Base-by-base conservation (phyloP, 1,139 yeast species). In the Suhomyces chickasaworum region DNA sequence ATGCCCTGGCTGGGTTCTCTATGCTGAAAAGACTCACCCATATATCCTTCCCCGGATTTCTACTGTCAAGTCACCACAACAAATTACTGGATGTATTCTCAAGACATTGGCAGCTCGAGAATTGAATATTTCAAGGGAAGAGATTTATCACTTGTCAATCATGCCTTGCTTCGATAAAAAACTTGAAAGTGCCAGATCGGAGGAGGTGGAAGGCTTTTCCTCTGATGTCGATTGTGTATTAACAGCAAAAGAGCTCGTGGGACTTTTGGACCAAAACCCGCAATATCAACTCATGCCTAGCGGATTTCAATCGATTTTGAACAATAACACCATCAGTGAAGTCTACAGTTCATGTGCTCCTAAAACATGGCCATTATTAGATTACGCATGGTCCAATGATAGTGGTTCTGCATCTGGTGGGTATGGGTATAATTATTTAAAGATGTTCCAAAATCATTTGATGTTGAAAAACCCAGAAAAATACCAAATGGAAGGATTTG, bases 161-260 rank as follows among this genome's bases (percentile, higher is more conserved):
- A 91, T 93, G 98, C 98, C 99, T 1, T 93, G 98, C 58, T 93
- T 93, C 63, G 99, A 93, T 65, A 93, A 93, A 68, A 93, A 93
- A 65, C 75, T 93, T 34, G 99, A 93, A 67, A 95, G 97, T 32
- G 91, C 97, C 2, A 73, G 98, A 50, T 85, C 89, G 0, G 97
- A 89, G 54, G 65, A 71, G 48, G 66, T 64, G 17, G 60, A 50
- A 4, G 42, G 49, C 4, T 53, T 56, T 7, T 60, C 58, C 1
- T 68, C 72, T 8, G 97, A 89, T 57, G 98, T 93, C 7, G 97
- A 93, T 64, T 89, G 97, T 68, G 99, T 93, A 2, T 78, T 93
- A 33, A 93, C 99, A 0, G 91, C 98, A 10, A 84, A 83, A 55
- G 99, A 93, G 62, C 69, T 93, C 39, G 77, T 91, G 1, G 86